Evolutionary conservation across 2,329 filamentous ascomycete species (phyloP).

Genomic region (Samsoniella hepiali): DNA sequence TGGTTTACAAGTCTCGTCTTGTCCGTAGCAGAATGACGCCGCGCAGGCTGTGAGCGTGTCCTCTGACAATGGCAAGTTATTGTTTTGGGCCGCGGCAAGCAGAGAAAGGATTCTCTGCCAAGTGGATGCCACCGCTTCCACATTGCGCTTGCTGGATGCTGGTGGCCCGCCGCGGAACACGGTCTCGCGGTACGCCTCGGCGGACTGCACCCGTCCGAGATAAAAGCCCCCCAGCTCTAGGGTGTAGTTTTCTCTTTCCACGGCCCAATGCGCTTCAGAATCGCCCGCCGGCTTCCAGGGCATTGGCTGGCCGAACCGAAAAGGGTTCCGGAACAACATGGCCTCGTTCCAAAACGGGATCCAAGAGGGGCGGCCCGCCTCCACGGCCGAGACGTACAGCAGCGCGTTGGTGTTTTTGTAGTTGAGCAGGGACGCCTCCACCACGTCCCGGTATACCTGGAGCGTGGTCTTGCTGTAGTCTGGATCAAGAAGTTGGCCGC

Average conservation of each 20-base stretch:
- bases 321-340: slow-evolving; percentile 30
- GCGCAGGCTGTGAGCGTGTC: slow-evolving; percentile 7
- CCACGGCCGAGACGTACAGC: slow-evolving; percentile 24
- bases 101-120: neutral
- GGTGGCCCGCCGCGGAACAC: neutral
- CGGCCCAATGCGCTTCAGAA: slow-evolving; percentile 24
- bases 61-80: neutral
- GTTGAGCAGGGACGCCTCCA: slow-evolving; percentile 27
- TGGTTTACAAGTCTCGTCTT: slow-evolving; percentile 8
- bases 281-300: slow-evolving; percentile 21
- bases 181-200: slow-evolving; percentile 12
- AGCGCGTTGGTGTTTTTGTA: slow-evolving; percentile 26
- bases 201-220: slow-evolving; percentile 2
- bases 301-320: slow-evolving; percentile 27
- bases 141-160: neutral
- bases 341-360: slow-evolving; percentile 25
- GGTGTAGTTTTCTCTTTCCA: slow-evolving; percentile 21
- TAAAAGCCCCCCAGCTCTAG: slow-evolving; percentile 10
- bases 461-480: slow-evolving; percentile 24
- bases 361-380: slow-evolving; percentile 21
- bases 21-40: slow-evolving; percentile 11
- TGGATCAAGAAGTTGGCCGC: slow-evolving; percentile 20
- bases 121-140: neutral
- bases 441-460: slow-evolving; percentile 26
- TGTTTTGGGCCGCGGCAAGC: neutral